Evolutionary conservation across 1,139 yeast genomes (phyloP).

Genomic region (Protomyces gravidus): DNA sequence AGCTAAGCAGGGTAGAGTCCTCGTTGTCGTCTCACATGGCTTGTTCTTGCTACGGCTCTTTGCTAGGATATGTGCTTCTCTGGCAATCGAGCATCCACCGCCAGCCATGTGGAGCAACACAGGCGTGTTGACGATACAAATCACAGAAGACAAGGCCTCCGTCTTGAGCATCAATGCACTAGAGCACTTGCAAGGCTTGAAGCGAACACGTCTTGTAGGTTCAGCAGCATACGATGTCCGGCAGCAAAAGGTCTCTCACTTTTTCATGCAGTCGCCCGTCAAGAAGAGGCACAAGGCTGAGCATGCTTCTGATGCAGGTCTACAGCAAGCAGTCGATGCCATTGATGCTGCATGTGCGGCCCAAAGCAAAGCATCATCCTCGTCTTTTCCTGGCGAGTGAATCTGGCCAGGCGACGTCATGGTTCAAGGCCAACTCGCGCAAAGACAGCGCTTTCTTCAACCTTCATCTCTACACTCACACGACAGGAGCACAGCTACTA

Average conservation of each 20-base stretch:
- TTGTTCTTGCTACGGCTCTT: slow-evolving; percentile 19
- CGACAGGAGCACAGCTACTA: no score
- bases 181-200: slow-evolving; percentile 14
- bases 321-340: slow-evolving; percentile 8
- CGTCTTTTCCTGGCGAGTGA: no score
- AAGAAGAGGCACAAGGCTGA: neutral
- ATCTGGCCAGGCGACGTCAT: no score
- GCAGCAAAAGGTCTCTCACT: slow-evolving; percentile 16
- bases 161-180: slow-evolving; percentile 11
- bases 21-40: slow-evolving; percentile 24
- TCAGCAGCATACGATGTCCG: slow-evolving; percentile 10
- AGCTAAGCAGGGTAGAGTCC: neutral
- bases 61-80: neutral
- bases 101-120: slow-evolving; percentile 23
- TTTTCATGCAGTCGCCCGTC: no score
- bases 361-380: no score
- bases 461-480: no score
- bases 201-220: slow-evolving; percentile 22
- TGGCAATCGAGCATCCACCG: slow-evolving; percentile 1
- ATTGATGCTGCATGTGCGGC: slow-evolving; percentile 27
- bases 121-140: slow-evolving; percentile 5
- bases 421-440: no score
- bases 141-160: neutral
- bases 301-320: neutral
- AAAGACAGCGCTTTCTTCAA: no score